phyloP scores from a whole-genome alignment of 2,329 filamentous ascomycete genomes.

The Penicillium sumatraense region DNA sequence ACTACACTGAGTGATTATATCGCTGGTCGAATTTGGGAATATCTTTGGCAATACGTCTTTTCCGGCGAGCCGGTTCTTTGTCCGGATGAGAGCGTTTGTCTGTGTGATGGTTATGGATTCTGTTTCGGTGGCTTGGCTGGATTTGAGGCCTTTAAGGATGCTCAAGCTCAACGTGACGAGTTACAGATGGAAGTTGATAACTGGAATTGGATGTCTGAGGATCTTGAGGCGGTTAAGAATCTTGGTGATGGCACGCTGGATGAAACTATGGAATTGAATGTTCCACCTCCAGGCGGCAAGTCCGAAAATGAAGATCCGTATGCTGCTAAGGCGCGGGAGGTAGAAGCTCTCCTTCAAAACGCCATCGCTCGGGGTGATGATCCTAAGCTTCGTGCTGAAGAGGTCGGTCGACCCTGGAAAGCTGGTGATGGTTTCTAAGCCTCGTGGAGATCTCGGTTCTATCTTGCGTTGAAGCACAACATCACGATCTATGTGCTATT shows the following conservation, averaged over 20 bases:
- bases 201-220: constrained; percentile 17
- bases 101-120: constrained; percentile 67
- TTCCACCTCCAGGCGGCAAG: constrained; percentile 11
- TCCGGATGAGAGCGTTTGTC: constrained; percentile 60
- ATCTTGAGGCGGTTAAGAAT: constrained; percentile 4
- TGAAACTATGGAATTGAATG: constrained; percentile 12
- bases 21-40: constrained; percentile 66
- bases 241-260: constrained; percentile 7
- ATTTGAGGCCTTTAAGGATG: constrained; percentile 12
- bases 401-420: constrained; percentile 59
- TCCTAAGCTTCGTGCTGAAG: constrained; percentile 55
- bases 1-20: constrained; percentile 61
- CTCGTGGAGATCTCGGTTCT: neutral
- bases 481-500: constrained; percentile 6
- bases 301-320: constrained; percentile 49
- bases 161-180: constrained; percentile 7
- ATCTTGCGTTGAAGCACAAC: neutral
- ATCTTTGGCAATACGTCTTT: constrained; percentile 68
- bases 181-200: constrained; percentile 13
- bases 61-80: constrained; percentile 53
- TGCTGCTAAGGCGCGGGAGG: constrained; percentile 44
- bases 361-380: constrained; percentile 58
- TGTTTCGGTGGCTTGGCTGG: constrained; percentile 44
- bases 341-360: constrained; percentile 47
- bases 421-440: constrained; percentile 60